phyloP scores from a whole-genome alignment of 768 basidiomycete species.

The Auriscalpium orientale region DNA sequence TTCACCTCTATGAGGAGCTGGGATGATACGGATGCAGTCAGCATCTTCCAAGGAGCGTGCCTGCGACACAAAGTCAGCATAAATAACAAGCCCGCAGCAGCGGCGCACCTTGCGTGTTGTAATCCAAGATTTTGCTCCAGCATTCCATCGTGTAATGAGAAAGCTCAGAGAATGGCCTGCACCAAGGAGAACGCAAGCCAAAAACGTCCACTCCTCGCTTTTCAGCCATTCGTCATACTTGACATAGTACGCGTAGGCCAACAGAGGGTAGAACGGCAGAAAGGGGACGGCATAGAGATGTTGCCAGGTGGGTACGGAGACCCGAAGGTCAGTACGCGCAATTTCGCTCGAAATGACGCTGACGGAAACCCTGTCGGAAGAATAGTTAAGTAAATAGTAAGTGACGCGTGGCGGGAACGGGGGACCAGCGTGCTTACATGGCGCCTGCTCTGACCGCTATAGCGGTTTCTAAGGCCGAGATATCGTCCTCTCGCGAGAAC shows the following conservation, averaged over 20 bases:
- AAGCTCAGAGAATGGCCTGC: slow-evolving; percentile 90
- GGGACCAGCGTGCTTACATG: not conserved
- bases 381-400: not conserved
- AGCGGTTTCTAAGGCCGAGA: not conserved
- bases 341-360: slow-evolving; percentile 62
- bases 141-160: slow-evolving; percentile 85
- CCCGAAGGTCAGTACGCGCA: slow-evolving; percentile 55
- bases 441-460: not conserved
- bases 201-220: slow-evolving; percentile 97
- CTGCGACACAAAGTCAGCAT: slow-evolving; percentile 22
- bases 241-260: slow-evolving; percentile 87
- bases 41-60: slow-evolving; percentile 64
- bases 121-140: slow-evolving; percentile 68
- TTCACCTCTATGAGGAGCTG: slow-evolving; percentile 73
- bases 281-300: slow-evolving; percentile 75
- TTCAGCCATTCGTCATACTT: slow-evolving; percentile 87
- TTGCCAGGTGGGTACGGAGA: slow-evolving; percentile 57
- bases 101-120: slow-evolving; percentile 63
- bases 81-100: slow-evolving; percentile 1
- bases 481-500: no score
- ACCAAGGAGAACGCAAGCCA: slow-evolving; percentile 79
- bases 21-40: slow-evolving; percentile 74
- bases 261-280: slow-evolving; percentile 71
- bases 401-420: not conserved
- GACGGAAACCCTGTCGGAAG: slow-evolving; percentile 31